These are phyloP conservation scores for Beta corolliflora DNA, from an alignment of 179 eudicot genomes.

Conservation along the genomic window DNA sequence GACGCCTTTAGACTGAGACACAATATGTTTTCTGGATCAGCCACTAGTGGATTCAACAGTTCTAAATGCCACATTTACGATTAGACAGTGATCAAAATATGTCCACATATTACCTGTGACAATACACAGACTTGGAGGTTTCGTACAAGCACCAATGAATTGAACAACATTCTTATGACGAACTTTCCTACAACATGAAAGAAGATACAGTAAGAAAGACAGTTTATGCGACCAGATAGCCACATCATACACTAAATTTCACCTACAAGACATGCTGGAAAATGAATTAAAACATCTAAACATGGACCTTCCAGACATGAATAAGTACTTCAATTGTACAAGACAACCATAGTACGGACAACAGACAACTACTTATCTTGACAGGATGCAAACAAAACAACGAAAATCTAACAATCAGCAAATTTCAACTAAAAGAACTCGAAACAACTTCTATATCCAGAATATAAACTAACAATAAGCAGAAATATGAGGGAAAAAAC, in stretches of 20 bases:
- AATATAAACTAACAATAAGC: not conserved
- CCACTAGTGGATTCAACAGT: not conserved
- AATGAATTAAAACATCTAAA: not conserved
- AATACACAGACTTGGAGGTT: slow-evolving; percentile 91
- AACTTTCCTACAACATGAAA: slow-evolving; percentile 72
- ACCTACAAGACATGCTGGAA: not conserved
- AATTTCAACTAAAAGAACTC: not conserved
- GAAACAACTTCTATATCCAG: not conserved
- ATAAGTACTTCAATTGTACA: not conserved
- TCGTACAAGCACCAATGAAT: slow-evolving; percentile 96
- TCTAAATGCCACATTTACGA: not conserved
- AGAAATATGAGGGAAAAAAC: not conserved
- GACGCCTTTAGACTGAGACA: not conserved
- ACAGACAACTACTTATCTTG: not conserved
- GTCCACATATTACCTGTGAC: slow-evolving; percentile 65
- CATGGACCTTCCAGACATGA: not conserved
- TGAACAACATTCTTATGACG: slow-evolving; percentile 99
- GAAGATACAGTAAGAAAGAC: not conserved
- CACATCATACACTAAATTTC: not conserved
- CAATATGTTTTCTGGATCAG: not conserved
- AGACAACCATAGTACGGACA: not conserved
- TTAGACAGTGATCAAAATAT: not conserved
- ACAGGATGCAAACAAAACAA: not conserved
- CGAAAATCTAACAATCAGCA: not conserved
- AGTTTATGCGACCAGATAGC: not conserved